These are phyloP conservation scores for Daldinia caldariorum DNA, from an alignment of 495 filamentous ascomycete genomes.

Conservation along the genomic window DNA sequence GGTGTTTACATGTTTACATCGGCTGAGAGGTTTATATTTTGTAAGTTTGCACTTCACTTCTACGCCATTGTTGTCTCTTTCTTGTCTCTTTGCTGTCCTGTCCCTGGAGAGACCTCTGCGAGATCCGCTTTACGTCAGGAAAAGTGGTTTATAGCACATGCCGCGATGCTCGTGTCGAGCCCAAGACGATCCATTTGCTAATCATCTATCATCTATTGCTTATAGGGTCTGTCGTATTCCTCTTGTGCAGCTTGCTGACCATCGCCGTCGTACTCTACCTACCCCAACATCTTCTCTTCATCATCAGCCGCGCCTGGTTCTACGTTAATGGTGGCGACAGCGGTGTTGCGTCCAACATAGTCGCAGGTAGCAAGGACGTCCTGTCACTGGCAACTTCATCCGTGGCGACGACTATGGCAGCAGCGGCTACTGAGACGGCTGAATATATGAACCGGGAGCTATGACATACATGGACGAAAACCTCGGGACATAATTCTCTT, in stretches of 20 bases:
- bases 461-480: slow-evolving; percentile 25
- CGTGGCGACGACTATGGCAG: slow-evolving; percentile 40
- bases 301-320: slow-evolving; percentile 87
- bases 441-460: slow-evolving; percentile 52
- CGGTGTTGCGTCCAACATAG: slow-evolving; percentile 46
- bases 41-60: slow-evolving; percentile 44
- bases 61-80: neutral
- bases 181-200: neutral
- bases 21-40: slow-evolving; percentile 60
- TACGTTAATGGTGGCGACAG: slow-evolving; percentile 86
- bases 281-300: slow-evolving; percentile 82
- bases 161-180: neutral
- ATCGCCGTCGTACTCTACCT: slow-evolving; percentile 91
- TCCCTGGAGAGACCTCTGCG: neutral
- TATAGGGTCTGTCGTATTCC: slow-evolving; percentile 88
- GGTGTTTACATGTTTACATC: slow-evolving; percentile 62
- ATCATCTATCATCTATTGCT: slow-evolving; percentile 16
- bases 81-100: neutral
- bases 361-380: slow-evolving; percentile 49
- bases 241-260: slow-evolving; percentile 83
- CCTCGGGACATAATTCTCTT: neutral
- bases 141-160: neutral
- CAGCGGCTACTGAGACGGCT: slow-evolving; percentile 47
- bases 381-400: slow-evolving; percentile 46
- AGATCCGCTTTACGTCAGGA: neutral